Percentiles rank a stretch among this genome's conserved stretches.
These are phyloP conservation scores for Galerina marginata DNA, from an alignment of 768 basidiomycete genomes.

Conservation along the genomic window DNA sequence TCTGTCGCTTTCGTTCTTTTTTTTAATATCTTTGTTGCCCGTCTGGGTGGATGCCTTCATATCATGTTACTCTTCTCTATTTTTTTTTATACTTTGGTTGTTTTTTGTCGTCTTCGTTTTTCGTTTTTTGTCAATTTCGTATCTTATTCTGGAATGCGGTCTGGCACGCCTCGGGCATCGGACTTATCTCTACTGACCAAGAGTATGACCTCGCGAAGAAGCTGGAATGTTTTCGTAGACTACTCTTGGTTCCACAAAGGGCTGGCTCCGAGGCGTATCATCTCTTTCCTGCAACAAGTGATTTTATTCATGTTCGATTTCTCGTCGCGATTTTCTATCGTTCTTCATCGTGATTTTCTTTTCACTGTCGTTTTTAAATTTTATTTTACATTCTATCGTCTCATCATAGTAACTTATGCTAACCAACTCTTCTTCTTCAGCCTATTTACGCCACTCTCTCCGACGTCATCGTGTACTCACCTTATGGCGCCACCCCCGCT, in stretches of 20 bases:
- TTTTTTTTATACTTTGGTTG: background rate
- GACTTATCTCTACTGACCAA: background rate
- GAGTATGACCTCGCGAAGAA: no score
- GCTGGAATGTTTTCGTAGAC: no score
- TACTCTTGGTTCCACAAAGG: no score
- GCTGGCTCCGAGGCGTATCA: no score
- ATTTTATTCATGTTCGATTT: background rate
- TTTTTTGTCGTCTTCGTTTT: background rate
- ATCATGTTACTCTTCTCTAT: background rate
- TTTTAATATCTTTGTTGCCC: no score
- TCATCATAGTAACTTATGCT: background rate
- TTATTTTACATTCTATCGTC: background rate
- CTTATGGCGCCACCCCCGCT: conserved; percentile 61
- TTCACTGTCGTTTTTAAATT: background rate
- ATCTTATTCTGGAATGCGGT: no score
- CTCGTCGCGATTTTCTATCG: background rate
- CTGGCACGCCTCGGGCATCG: background rate
- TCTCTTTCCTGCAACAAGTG: no score
- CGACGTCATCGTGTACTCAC: conserved; percentile 89
- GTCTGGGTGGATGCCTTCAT: background rate
- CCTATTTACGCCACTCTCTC: conserved; percentile 88
- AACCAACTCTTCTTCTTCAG: conserved; percentile 37
- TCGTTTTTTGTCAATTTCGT: background rate
- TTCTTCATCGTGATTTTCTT: background rate
- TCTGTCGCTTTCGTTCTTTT: background rate